Conservation (phyloP, 768 basidiomycete species). For the Suillus subalutaceus region DNA sequence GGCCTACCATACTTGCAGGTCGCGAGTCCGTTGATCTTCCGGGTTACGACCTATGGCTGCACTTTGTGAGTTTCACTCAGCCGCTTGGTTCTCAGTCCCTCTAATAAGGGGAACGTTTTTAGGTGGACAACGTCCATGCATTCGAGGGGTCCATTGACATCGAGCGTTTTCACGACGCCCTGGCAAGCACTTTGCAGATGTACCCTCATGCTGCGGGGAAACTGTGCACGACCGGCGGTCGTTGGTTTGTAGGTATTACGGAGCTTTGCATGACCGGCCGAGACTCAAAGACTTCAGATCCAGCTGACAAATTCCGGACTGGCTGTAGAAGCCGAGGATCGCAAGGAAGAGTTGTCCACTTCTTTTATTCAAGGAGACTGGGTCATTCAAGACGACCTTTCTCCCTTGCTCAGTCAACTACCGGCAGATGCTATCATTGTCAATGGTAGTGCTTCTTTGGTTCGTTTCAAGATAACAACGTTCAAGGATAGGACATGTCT, state of each 20-base stretch:
- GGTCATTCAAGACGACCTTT: slow-evolving; percentile 30
- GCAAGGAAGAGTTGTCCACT: slow-evolving; percentile 5
- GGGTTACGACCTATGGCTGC: slow-evolving; percentile 26
- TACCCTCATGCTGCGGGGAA: slow-evolving; percentile 31
- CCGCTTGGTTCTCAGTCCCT: background rate
- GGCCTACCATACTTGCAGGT: slow-evolving; percentile 18
- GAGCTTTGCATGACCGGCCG: background rate
- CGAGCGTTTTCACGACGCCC: slow-evolving; percentile 25
- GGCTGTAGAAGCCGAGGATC: slow-evolving; percentile 21
- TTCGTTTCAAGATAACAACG: slow-evolving; percentile 32
- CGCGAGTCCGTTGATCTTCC: slow-evolving; percentile 20
- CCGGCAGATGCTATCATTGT: slow-evolving; percentile 18
- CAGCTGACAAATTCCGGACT: slow-evolving; percentile 24
- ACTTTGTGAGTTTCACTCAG: slow-evolving; percentile 15
- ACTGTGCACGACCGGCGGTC: slow-evolving; percentile 15
- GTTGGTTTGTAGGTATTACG: slow-evolving; percentile 24
- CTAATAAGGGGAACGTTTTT: slow-evolving; percentile 11
- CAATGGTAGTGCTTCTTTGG: slow-evolving; percentile 24
- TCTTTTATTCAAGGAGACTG: slow-evolving; percentile 26
- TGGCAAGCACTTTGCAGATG: slow-evolving; percentile 24
- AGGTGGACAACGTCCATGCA: slow-evolving; percentile 25
- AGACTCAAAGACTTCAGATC: slow-evolving; percentile 19
- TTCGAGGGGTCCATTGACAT: slow-evolving; percentile 20
- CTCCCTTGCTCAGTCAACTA: slow-evolving; percentile 20
- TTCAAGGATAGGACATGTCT: slow-evolving; percentile 29